Base-by-base conservation (phyloP, 2,329 filamentous ascomycete species). In the Dothideomycetes sp. region DNA sequence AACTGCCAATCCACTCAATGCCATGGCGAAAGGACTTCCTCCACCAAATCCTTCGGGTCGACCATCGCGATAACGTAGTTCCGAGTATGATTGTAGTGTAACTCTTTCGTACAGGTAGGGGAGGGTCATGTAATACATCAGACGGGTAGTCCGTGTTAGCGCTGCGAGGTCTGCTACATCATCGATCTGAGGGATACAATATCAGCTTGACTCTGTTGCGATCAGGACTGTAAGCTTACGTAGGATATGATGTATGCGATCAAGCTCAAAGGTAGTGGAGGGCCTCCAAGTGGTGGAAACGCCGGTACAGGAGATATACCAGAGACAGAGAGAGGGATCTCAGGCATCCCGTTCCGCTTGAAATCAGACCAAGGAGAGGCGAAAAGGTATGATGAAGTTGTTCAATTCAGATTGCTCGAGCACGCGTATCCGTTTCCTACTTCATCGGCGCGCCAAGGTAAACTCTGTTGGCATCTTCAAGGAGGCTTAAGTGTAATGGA, bases 41-140 rank as follows among this genome's bases (percentile, higher is more conserved):
- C 69, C 68, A n/a, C 76, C 76, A 55, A 71, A 74, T 9, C 76
- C 76, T 52, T 78, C 73, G 0, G 74, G 73, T 29, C 68, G 53
- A 36, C 75, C 73, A 49, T 72, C 64, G 45, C 68, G 62, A 53
- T 76, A 78, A 35, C 74, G 70, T 19, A 78, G 73, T 27, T 70
- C 68, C 35, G 69, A 62, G 53, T 80, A 77, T 6, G 74, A 76
- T 40, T 64, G 70, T 23, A 80, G 60, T 5, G 64, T 70, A 39
- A 80, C 67, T 23, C 62, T 58, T 53, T 68, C 65, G 57, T 79
- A 80, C 28, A 80, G 67, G 43, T 72, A 73, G 15, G 76, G 76
- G 3, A 79, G 61, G 23, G 72, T 66, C 73, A 80, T 78, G 60
- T 80, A 80, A 49, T 78, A 75, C 50, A 79, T 67, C 28, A 80